These are phyloP conservation scores for Umbellularia californica DNA, from an alignment of 164 flowering plant genomes.

Conservation along the genomic window DNA sequence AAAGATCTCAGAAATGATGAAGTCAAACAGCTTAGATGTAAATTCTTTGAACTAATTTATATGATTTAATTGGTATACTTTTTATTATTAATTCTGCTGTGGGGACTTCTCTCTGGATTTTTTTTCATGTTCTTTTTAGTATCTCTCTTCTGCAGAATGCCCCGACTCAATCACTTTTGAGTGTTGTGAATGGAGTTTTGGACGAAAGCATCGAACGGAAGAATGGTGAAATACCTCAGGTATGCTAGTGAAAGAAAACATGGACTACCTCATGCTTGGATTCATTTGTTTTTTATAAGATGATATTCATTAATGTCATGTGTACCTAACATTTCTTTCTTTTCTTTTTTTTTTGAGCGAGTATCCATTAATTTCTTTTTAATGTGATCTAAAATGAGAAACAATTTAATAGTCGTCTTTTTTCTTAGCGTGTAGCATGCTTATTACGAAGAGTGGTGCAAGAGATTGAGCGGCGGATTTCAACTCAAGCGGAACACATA, in stretches of 20 bases:
- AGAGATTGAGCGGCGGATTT: conserved; percentile 68
- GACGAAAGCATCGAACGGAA: conserved; percentile 68
- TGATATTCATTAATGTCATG: not conserved
- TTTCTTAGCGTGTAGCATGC: conserved; percentile 52
- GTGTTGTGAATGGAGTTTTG: conserved; percentile 50
- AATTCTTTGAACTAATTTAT: conserved; percentile 9
- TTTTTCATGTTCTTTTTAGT: conserved; percentile 1
- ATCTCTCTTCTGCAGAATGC: conserved; percentile 51
- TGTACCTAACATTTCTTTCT: not conserved
- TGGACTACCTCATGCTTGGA: not conserved
- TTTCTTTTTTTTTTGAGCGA: not conserved
- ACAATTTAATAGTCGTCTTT: not conserved
- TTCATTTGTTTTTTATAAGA: too few species aligned
- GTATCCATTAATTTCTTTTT: not conserved
- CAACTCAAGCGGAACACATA: conserved; percentile 64
- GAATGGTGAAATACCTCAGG: conserved; percentile 75
- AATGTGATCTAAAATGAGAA: not conserved
- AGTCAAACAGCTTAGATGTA: conserved; percentile 65
- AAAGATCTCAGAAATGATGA: conserved; percentile 56
- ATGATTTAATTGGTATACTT: not conserved
- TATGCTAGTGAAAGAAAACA: conserved; percentile 34
- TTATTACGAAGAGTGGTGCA: conserved; percentile 61
- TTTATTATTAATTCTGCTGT: not conserved
- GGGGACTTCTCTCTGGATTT: not conserved
- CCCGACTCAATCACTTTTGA: conserved; percentile 66